Percentiles rank a stretch among this genome's conserved stretches.
phyloP scores from a whole-genome alignment of 2,329 filamentous ascomycete species.

The Aspergillus fructus region DNA sequence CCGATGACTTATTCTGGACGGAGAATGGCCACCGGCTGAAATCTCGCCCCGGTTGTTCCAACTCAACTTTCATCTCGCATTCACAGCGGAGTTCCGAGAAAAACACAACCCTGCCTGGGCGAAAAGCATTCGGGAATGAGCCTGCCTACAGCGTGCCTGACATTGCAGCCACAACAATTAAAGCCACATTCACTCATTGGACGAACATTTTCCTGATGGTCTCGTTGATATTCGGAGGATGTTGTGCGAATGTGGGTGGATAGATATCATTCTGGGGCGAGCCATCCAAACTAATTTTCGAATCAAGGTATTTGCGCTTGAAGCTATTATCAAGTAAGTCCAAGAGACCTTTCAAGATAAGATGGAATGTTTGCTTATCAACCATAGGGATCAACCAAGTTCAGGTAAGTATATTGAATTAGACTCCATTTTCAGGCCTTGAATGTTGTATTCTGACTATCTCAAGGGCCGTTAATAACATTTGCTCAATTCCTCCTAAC shows the following conservation, averaged over 20 bases:
- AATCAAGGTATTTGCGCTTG: conserved; percentile 82
- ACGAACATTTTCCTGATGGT: conserved; percentile 68
- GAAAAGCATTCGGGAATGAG: background rate
- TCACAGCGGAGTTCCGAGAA: background rate
- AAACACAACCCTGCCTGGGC: background rate
- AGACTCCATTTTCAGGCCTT: background rate
- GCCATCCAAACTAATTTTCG: conserved; percentile 22
- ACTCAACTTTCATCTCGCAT: background rate
- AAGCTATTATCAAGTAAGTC: conserved; percentile 88
- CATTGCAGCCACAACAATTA: conserved; percentile 30
- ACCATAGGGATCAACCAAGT: conserved; percentile 71
- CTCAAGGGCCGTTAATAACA: conserved; percentile 73
- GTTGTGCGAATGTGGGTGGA: conserved; percentile 78
- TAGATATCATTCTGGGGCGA: conserved; percentile 15
- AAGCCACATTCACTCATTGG: conserved; percentile 55
- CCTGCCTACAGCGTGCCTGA: conserved; percentile 7
- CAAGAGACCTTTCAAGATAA: background rate
- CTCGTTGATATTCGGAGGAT: conserved; percentile 88
- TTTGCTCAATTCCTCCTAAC: conserved; percentile 89
- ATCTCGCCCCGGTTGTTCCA: background rate
- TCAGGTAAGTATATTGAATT: conserved; percentile 62
- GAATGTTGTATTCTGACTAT: conserved; percentile 2
- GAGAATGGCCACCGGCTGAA: background rate
- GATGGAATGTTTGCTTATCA: conserved; percentile 12
- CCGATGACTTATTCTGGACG: background rate